These are phyloP conservation scores for Hanseniaspora valbyensis DNA, from an alignment of 805 yeast species.

Conservation along the genomic window DNA sequence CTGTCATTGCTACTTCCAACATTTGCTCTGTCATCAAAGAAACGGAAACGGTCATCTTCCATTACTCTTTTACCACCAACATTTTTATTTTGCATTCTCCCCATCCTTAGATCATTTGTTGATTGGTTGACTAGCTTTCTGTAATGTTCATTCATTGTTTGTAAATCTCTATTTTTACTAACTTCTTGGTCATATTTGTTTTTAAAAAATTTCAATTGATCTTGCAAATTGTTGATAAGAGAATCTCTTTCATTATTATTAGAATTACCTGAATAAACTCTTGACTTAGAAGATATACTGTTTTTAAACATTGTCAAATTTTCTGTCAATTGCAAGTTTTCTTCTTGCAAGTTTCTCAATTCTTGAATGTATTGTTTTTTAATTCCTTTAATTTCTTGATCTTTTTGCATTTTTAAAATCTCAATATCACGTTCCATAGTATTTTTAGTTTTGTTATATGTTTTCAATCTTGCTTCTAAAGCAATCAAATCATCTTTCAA, in stretches of 20 bases:
- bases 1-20: neutral
- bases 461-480: neutral
- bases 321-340: constrained; percentile 22
- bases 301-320: constrained; percentile 15
- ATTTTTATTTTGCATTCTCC: constrained; percentile 22
- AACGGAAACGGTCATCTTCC: neutral
- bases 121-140: constrained; percentile 26
- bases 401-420: constrained; percentile 12
- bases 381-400: constrained; percentile 21
- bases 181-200: constrained; percentile 27
- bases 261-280: constrained; percentile 8
- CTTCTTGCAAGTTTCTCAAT: constrained; percentile 23
- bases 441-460: neutral
- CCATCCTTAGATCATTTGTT: constrained; percentile 25
- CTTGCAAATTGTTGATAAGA: constrained; percentile 7
- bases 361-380: constrained; percentile 22
- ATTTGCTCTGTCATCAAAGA: neutral
- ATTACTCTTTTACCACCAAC: neutral
- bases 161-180: constrained; percentile 26
- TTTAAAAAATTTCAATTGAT: constrained; percentile 21
- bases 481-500: constrained; percentile 17
- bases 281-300: constrained; percentile 14
- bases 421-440: constrained; percentile 11
- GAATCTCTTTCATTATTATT: constrained; percentile 24
- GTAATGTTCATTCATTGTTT: constrained; percentile 26